These are phyloP conservation scores for Osmanthus fragrans DNA, from an alignment of 257 asterid species.

Conservation along the genomic window DNA sequence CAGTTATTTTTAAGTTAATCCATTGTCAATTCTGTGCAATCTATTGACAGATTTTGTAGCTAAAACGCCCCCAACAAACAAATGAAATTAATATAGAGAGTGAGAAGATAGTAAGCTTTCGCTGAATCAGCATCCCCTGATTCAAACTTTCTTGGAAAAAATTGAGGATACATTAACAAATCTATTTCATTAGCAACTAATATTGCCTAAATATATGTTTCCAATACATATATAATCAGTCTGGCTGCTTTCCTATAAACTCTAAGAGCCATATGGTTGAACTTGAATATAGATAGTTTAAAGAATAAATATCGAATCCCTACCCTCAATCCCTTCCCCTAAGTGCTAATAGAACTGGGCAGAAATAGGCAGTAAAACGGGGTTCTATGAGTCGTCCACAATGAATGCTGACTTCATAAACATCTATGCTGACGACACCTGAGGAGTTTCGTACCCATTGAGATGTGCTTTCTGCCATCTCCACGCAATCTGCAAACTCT, in stretches of 20 bases:
- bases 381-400: neutral
- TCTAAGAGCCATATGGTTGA: neutral
- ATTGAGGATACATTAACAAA: neutral
- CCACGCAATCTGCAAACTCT: constrained; percentile 81
- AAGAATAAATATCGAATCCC: neutral
- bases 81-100: neutral
- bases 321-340: neutral
- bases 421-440: constrained; percentile 44
- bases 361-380: neutral
- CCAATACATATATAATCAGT: neutral
- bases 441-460: constrained; percentile 58
- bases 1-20: too few species aligned
- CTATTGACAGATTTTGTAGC: too few species aligned
- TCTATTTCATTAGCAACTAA: neutral
- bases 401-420: neutral
- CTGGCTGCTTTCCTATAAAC: neutral
- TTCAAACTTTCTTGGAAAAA: neutral
- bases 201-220: neutral
- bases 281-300: neutral
- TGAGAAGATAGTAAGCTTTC: neutral
- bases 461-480: constrained; percentile 90
- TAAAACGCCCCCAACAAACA: too few species aligned
- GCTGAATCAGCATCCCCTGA: neutral
- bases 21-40: too few species aligned
- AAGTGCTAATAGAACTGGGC: neutral